Evolutionary conservation across 148 eudicot genomes (phyloP).

Genomic region (Polygonum maritimum): DNA sequence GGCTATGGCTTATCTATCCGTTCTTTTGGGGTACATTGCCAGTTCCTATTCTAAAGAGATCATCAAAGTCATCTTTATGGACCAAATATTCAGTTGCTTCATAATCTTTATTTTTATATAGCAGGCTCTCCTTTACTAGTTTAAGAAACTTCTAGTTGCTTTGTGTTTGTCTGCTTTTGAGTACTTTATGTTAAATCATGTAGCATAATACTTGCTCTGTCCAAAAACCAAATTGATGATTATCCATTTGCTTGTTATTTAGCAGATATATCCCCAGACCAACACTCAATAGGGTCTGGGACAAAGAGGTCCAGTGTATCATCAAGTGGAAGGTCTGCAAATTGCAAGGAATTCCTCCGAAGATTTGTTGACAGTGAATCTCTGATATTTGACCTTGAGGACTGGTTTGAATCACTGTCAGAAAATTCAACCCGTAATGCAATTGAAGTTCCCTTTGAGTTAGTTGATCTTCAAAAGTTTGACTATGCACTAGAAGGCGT

Average conservation of each 20-base stretch:
- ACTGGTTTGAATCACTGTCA: conserved; percentile 60
- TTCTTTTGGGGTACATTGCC: not conserved
- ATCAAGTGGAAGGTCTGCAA: conserved; percentile 51
- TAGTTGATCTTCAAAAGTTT: conserved; percentile 83
- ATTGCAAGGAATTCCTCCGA: conserved; percentile 64
- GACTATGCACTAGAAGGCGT: conserved; percentile 91
- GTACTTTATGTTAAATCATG: not conserved
- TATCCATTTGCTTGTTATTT: not conserved
- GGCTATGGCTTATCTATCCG: not conserved
- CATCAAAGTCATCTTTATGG: not conserved
- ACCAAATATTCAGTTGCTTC: not conserved
- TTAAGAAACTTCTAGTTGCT: not conserved
- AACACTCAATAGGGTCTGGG: conserved; percentile 69
- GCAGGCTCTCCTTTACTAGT: not conserved
- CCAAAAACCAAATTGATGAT: not conserved
- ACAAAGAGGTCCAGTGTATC: conserved; percentile 69
- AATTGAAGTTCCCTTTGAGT: conserved; percentile 80
- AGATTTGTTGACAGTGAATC: conserved; percentile 63
- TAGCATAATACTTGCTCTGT: not conserved
- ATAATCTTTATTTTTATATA: not conserved
- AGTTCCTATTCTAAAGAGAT: not conserved
- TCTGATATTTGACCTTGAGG: conserved; percentile 44
- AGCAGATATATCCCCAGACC: conserved; percentile 73
- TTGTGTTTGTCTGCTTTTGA: not conserved
- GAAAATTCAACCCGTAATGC: conserved; percentile 32